Base-by-base conservation (phyloP, 345 rosid species). In the Rhodamnia rubescens region DNA sequence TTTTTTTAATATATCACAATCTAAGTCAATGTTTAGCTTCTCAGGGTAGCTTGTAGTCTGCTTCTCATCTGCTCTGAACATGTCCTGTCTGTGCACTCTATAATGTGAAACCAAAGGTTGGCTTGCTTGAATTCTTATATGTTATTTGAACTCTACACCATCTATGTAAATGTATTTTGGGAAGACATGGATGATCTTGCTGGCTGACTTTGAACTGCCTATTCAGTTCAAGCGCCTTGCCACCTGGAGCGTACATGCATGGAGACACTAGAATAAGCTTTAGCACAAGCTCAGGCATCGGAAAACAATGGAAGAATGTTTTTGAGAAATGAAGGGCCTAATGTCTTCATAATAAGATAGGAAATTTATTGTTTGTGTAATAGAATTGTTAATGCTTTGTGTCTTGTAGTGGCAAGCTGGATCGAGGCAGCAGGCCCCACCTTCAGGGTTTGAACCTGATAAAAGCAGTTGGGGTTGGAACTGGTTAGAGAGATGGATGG, bases 401-500 rank as follows among this genome's bases (percentile, higher is more conserved):
- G 75, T 82, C 57, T 57, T 89, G 87, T 93, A 97, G 99, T 97
- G 99, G 99, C 99, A 97, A 84, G 99, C 99, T 84, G 98, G 98
- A 57, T 88, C 97, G 27, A 93, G 97, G 50, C 98, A 92, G 90
- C 90, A 90, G 90, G 91, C 91, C 84, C 90, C 85, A 18, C 93
- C 92, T 82, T 85, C 91, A 64, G 95, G 94, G 32, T 98, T 96
- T 89, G 92, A 93, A 89, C 98, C 99, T 27, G 99, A 98, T 91
- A 95, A 94, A 92, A 94, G 92, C 94, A 95, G 94, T 91, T 98
- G 99, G 99, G 99, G 99, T 81, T 96, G 99, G 99, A 95, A 98
- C 89, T 98, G 99, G 99, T 83, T 98, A 89, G 99, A 98, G 90
- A 92, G 99, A 90, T 98, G 99, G 99, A 95, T 98, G 99, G 99